Conservation (phyloP, 2,329 filamentous ascomycete species). For the Colletotrichum viniferum region DNA sequence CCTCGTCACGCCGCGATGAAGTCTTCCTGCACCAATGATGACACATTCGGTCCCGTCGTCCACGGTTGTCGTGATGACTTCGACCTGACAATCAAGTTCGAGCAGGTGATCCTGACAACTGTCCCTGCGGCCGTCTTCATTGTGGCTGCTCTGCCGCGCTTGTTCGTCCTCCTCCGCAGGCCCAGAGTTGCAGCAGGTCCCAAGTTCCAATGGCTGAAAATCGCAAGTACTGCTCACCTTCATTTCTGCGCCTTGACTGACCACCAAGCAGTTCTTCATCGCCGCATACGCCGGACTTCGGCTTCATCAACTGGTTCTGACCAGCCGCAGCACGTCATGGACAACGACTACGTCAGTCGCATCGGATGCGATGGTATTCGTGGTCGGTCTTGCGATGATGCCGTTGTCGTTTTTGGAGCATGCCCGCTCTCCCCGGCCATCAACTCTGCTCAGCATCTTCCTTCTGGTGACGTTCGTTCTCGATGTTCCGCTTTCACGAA, state of each 20-base stretch:
- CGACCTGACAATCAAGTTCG: conserved; percentile 56
- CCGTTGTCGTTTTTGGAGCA: conserved; percentile 34
- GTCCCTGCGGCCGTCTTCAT: conserved; percentile 45
- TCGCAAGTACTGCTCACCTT: not conserved
- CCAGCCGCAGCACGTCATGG: not conserved
- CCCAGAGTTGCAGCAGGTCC: conserved; percentile 37
- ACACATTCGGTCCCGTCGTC: conserved; percentile 47
- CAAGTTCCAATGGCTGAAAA: conserved; percentile 31
- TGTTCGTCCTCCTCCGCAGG: conserved; percentile 33
- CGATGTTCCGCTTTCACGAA: not conserved
- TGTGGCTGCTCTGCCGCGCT: conserved; percentile 34
- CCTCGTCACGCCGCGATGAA: not conserved
- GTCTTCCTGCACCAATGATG: conserved; percentile 32
- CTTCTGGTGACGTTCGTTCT: not conserved
- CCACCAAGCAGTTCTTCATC: not conserved
- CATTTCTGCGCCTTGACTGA: not conserved
- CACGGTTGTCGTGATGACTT: conserved; percentile 51
- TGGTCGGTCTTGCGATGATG: conserved; percentile 29
- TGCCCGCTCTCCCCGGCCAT: conserved; percentile 30
- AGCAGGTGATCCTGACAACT: conserved; percentile 49
- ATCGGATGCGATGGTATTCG: conserved; percentile 30
- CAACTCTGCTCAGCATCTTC: conserved; percentile 4
- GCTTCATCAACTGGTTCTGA: not conserved
- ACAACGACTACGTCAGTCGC: conserved; percentile 10
- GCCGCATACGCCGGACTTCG: not conserved